These are phyloP conservation scores for Paramecium primaurelia DNA, from an alignment of 73 alveolate genomes.

Conservation along the genomic window DNA sequence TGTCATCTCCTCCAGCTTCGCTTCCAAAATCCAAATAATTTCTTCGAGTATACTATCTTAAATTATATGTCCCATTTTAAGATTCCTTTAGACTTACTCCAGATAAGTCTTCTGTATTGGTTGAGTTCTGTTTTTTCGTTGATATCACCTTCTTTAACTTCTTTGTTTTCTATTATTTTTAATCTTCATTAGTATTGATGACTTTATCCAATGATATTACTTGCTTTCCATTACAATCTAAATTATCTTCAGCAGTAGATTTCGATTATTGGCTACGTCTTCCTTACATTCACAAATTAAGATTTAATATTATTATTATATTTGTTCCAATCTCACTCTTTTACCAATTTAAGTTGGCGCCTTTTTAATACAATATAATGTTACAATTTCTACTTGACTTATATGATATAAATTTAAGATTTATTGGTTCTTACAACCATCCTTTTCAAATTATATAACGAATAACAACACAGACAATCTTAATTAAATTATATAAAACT, in stretches of 20 bases:
- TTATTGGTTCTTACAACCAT: background rate
- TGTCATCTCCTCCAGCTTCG: slow-evolving; percentile 41
- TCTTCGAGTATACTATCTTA: slow-evolving; percentile 23
- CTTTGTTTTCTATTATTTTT: background rate
- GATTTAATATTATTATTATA: slow-evolving; percentile 12
- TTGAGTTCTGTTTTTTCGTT: background rate
- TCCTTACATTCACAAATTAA: slow-evolving; percentile 49
- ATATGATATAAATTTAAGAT: background rate
- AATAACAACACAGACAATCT: slow-evolving; percentile 5
- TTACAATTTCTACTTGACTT: slow-evolving; percentile 6
- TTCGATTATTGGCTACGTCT: background rate
- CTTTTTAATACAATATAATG: slow-evolving; percentile 20
- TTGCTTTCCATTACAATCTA: background rate
- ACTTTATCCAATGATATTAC: background rate
- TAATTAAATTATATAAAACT: background rate
- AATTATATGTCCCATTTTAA: slow-evolving; percentile 10
- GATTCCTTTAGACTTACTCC: background rate
- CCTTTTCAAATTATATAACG: background rate
- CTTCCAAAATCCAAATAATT: slow-evolving; percentile 45
- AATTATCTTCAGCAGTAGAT: background rate
- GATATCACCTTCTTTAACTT: background rate
- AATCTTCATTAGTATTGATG: background rate
- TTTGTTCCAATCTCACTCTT: slow-evolving; percentile 20
- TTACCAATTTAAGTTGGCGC: slow-evolving; percentile 17
- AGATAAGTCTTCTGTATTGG: slow-evolving; percentile 25